Evolutionary conservation across 305 asterid species (phyloP).

Genomic region (Fraxinus sp.): DNA sequence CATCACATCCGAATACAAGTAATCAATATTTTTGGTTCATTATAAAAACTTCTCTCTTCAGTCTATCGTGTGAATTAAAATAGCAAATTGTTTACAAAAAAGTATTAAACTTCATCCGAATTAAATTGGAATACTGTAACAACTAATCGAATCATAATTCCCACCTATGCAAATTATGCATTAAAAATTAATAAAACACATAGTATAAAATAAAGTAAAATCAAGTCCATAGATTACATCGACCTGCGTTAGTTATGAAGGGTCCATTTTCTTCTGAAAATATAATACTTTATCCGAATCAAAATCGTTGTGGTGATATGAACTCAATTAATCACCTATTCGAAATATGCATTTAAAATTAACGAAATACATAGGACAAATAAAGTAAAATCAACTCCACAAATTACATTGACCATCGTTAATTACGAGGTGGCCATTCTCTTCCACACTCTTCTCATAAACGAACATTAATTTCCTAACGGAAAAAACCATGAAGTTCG

Average conservation of each 20-base stretch:
- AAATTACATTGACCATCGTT: not conserved
- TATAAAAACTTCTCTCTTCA: not conserved
- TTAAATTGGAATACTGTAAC: not conserved
- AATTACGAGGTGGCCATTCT: constrained; percentile 1
- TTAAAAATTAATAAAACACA: not conserved
- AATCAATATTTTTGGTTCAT: not conserved
- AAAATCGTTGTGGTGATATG: not conserved
- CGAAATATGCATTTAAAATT: not conserved
- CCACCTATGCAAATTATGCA: not conserved
- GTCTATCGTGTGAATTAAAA: constrained; percentile 4
- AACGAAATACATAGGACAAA: not conserved
- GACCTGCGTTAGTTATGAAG: not conserved
- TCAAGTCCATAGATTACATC: not conserved
- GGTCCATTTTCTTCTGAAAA: not conserved
- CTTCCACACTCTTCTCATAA: not conserved
- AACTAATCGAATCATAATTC: not conserved
- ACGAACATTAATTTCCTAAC: not conserved
- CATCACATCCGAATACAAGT: not conserved
- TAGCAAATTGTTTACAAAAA: not conserved
- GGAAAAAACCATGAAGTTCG: not conserved
- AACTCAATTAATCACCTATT: not conserved
- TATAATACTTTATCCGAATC: not conserved
- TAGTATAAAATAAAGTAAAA: not conserved
- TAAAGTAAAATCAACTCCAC: not conserved
- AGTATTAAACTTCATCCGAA: not conserved